Conservation (phyloP, 805 yeast species). For the Yamadazyma kitorensis region DNA sequence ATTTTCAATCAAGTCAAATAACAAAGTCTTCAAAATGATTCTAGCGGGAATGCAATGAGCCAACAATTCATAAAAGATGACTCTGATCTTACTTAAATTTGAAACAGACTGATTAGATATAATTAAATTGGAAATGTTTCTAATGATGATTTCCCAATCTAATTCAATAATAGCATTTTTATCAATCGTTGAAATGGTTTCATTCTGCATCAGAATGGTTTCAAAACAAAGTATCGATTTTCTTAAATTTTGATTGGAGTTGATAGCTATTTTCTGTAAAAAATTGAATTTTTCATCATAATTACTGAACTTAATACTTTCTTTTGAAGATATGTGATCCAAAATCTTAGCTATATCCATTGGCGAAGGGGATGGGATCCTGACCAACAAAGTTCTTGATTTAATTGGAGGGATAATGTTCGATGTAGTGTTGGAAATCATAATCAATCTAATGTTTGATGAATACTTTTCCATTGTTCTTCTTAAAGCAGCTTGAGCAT, state of each 20-base stretch:
- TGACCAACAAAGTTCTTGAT: conserved; percentile 84
- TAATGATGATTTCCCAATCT: conserved; percentile 88
- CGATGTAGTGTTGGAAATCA: conserved; percentile 87
- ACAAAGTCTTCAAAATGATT: conserved; percentile 60
- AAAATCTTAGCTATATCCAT: conserved; percentile 60
- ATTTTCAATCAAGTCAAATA: conserved; percentile 42
- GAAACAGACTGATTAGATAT: conserved; percentile 63
- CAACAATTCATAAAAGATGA: conserved; percentile 74
- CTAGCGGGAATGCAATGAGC: conserved; percentile 94
- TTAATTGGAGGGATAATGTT: conserved; percentile 91
- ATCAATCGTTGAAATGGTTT: conserved; percentile 41
- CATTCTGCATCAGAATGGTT: conserved; percentile 72
- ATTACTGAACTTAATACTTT: conserved; percentile 43
- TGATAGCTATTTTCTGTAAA: conserved; percentile 50
- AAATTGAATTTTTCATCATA: conserved; percentile 27
- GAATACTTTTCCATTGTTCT: conserved; percentile 96
- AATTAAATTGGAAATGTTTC: conserved; percentile 59
- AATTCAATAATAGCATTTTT: conserved; percentile 53
- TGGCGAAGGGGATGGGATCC: conserved; percentile 77
- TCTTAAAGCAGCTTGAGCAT: conserved; percentile 94
- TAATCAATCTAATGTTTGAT: conserved; percentile 74
- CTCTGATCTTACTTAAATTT: conserved; percentile 56
- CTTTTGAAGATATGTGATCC: conserved; percentile 53
- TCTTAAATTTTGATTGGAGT: conserved; percentile 71
- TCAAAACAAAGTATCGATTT: conserved; percentile 77